Percentiles rank a stretch among this genome's conserved stretches.
phyloP scores from a whole-genome alignment of 2,329 filamentous ascomycete genomes.

The Harringtonia aguacate region DNA sequence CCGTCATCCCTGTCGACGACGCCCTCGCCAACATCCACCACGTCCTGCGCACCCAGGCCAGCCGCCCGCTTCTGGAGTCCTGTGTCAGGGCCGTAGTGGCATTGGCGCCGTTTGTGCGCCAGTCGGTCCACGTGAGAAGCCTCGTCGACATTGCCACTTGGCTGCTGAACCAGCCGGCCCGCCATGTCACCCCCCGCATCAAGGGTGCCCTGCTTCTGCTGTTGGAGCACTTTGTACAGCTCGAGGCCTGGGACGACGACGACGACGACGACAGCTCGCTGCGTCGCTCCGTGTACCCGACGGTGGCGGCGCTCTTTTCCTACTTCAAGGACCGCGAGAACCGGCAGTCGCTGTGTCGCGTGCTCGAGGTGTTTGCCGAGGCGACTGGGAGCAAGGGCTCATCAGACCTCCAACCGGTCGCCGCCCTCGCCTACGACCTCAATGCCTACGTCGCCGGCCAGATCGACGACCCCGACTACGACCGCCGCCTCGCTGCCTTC shows the following conservation, averaged over 20 bases:
- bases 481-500: constrained; percentile 69
- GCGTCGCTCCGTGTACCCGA: constrained; percentile 57
- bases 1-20: constrained; percentile 27
- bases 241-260: constrained; percentile 43
- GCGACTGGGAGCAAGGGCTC: too few species aligned
- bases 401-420: constrained; percentile 48
- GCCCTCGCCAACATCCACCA: constrained; percentile 31
- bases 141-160: constrained; percentile 72
- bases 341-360: constrained; percentile 60
- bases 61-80: constrained; percentile 66
- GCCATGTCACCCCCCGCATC: constrained; percentile 69
- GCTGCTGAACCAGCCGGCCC: constrained; percentile 74
- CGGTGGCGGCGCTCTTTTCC: constrained; percentile 72
- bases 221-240: constrained; percentile 67
- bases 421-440: constrained; percentile 62
- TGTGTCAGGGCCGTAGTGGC: constrained; percentile 72
- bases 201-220: constrained; percentile 75
- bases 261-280: too few species aligned
- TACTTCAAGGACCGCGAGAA: constrained; percentile 80
- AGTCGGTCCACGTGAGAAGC: constrained; percentile 59
- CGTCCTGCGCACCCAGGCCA: constrained; percentile 16
- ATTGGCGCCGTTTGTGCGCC: constrained; percentile 57
- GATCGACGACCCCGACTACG: constrained; percentile 82
- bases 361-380: constrained; percentile 57
- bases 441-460: constrained; percentile 66